These are phyloP conservation scores for Yamadazyma phyllophila DNA, from an alignment of 805 yeast genomes.

Conservation along the genomic window DNA sequence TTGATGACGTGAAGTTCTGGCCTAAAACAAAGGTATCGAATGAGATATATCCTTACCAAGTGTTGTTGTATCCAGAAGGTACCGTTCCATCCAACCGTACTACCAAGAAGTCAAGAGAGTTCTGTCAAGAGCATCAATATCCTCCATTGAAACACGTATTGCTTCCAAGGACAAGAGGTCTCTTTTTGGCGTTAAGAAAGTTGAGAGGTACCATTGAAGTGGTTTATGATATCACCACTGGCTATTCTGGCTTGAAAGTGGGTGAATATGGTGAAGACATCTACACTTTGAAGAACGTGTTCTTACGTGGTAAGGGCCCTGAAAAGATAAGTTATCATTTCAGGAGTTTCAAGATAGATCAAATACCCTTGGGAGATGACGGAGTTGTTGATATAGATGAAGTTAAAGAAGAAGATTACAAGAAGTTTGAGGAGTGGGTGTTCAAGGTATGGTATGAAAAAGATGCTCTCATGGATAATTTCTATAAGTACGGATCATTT, in stretches of 20 bases:
- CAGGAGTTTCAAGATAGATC: conserved; percentile 52
- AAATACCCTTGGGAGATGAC: conserved; percentile 58
- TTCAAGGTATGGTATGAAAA: conserved; percentile 71
- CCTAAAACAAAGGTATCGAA: conserved; percentile 25
- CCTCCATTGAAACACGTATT: conserved; percentile 60
- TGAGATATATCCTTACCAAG: conserved; percentile 48
- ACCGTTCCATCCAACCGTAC: conserved; percentile 78
- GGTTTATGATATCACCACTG: conserved; percentile 82
- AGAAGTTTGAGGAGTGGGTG: conserved; percentile 73
- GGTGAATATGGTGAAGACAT: conserved; percentile 74
- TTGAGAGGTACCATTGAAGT: conserved; percentile 52
- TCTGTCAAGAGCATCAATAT: conserved; percentile 50
- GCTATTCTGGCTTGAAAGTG: conserved; percentile 66
- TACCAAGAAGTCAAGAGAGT: conserved; percentile 52
- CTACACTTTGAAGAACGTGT: conserved; percentile 63
- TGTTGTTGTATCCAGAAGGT: conserved; percentile 91
- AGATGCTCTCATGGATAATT: conserved; percentile 66
- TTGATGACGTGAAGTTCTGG: conserved; percentile 23
- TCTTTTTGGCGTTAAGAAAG: conserved; percentile 60
- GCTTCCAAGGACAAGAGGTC: conserved; percentile 82
- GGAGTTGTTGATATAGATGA: conserved; percentile 38
- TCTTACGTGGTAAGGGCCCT: conserved; percentile 73
- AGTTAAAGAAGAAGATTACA: conserved; percentile 39
- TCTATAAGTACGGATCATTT: conserved; percentile 56
- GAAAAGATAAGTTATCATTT: conserved; percentile 61